phyloP scores from a whole-genome alignment of 805 yeast genomes.

The Yarrowia sp. region DNA sequence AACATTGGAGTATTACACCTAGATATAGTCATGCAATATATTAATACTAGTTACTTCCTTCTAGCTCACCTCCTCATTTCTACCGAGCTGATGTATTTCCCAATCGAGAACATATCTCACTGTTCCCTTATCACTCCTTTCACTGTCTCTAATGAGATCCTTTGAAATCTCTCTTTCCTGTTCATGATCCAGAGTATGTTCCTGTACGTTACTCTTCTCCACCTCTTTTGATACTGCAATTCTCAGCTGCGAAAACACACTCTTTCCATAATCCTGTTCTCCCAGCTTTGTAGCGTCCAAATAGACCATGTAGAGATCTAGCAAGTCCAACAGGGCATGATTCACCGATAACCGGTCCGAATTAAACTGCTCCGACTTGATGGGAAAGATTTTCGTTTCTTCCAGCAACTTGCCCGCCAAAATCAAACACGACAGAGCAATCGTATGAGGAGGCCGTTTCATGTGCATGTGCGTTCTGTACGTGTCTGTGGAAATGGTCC shows the following conservation, averaged over 20 bases:
- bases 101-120: slow-evolving; percentile 38
- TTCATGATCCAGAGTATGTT: slow-evolving; percentile 36
- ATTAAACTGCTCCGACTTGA: slow-evolving; percentile 35
- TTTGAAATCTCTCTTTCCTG: background rate
- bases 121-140: slow-evolving; percentile 39
- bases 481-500: slow-evolving; percentile 76
- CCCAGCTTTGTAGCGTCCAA: slow-evolving; percentile 52
- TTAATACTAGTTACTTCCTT: background rate
- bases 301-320: slow-evolving; percentile 61
- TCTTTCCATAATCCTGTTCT: slow-evolving; percentile 30
- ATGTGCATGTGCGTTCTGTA: slow-evolving; percentile 66
- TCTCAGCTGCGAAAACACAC: slow-evolving; percentile 11
- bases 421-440: slow-evolving; percentile 66
- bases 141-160: slow-evolving; percentile 13
- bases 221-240: slow-evolving; percentile 22
- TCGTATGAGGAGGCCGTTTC: slow-evolving; percentile 70
- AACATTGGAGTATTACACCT: too few relatives aligned
- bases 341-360: slow-evolving; percentile 38
- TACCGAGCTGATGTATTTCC: slow-evolving; percentile 32
- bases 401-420: slow-evolving; percentile 53
- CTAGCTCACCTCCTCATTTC: slow-evolving; percentile 29
- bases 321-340: slow-evolving; percentile 55
- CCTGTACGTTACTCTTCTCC: slow-evolving; percentile 47
- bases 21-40: background rate
- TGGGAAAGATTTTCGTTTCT: slow-evolving; percentile 36